Conservation (phyloP, 2,329 filamentous ascomycete genomes). For the Arthrobotrys conoides region DNA sequence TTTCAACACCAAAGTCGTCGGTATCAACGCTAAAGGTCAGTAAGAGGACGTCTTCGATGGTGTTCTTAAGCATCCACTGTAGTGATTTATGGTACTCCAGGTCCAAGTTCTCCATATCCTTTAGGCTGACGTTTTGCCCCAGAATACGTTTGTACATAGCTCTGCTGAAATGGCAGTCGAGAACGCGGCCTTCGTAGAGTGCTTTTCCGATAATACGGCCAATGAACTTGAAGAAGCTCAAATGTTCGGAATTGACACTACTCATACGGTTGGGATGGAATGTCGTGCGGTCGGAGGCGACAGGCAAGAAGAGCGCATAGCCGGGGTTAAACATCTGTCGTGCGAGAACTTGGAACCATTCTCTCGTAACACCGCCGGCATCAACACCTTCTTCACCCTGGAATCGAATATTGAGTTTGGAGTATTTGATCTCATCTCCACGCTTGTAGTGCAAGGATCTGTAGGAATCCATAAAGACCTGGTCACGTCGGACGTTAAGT, state of each 20-base stretch:
- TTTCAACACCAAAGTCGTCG: slow-evolving; percentile 91
- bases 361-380: slow-evolving; percentile 94
- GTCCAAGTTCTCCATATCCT: slow-evolving; percentile 99
- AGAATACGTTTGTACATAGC: slow-evolving; percentile 98
- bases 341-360: slow-evolving; percentile 98
- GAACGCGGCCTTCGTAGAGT: slow-evolving; percentile 92
- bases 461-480: slow-evolving; percentile 98
- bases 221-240: slow-evolving; percentile 99
- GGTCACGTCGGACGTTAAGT: slow-evolving; percentile 89
- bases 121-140: slow-evolving; percentile 93
- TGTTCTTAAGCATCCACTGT: slow-evolving; percentile 98
- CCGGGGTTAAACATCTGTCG: slow-evolving; percentile 99
- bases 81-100: slow-evolving; percentile 99
- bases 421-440: slow-evolving; percentile 98
- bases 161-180: slow-evolving; percentile 98
- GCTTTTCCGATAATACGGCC: slow-evolving; percentile 98
- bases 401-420: slow-evolving; percentile 97
- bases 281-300: slow-evolving; percentile 95
- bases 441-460: slow-evolving; percentile 97
- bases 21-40: slow-evolving; percentile 96
- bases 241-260: slow-evolving; percentile 92
- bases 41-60: slow-evolving; percentile 97
- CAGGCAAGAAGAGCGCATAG: slow-evolving; percentile 95
- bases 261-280: slow-evolving; percentile 98
- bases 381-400: slow-evolving; percentile 98